phyloP scores from a whole-genome alignment of 495 filamentous ascomycete genomes.

The Tuber brumale region DNA sequence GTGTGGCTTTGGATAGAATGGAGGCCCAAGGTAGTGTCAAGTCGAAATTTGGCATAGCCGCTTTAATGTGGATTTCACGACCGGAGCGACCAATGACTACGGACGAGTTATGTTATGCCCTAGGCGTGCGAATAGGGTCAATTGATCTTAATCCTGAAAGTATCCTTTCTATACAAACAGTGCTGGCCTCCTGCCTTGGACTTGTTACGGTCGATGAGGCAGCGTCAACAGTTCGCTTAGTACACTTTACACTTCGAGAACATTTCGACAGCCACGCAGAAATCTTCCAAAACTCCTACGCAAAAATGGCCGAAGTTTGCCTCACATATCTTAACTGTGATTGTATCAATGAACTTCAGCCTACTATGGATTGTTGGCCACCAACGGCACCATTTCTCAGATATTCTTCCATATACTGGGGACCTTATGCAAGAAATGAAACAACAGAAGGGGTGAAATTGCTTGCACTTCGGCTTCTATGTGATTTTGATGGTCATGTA shows the following conservation, averaged over 20 bases:
- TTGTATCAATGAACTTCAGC: neutral
- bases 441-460: too few species aligned
- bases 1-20: neutral
- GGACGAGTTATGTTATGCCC: neutral
- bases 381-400: too few species aligned
- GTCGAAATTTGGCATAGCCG: neutral
- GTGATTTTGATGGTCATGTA: too few species aligned
- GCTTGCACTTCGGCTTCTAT: too few species aligned
- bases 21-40: neutral
- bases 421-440: too few species aligned
- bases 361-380: accelerated
- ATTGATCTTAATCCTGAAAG: neutral
- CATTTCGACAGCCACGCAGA: neutral
- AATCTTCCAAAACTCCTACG: neutral
- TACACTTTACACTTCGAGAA: neutral
- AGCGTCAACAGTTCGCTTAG: neutral
- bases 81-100: neutral
- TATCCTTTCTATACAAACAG: neutral
- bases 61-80: neutral
- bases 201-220: neutral
- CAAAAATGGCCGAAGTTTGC: neutral
- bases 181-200: neutral
- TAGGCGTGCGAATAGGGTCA: neutral
- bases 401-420: too few species aligned
- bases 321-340: neutral